phyloP scores from a whole-genome alignment of 1,284 basidiomycete species.

The Pseudozyma flocculosa region DNA sequence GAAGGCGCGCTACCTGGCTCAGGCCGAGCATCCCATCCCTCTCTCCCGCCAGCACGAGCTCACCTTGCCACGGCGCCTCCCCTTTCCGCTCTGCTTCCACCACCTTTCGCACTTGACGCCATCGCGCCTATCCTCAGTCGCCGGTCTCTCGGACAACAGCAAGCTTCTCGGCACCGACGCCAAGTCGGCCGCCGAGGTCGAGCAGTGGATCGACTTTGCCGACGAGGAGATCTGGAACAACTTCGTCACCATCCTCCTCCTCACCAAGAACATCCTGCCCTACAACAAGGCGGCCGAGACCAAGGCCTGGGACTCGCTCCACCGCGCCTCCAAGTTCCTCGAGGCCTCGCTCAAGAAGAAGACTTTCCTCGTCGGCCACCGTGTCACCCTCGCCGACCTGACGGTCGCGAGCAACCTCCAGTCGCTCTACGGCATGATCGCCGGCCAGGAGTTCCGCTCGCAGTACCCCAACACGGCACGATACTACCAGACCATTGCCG shows the following conservation, averaged over 20 bases:
- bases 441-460: conserved; percentile 47
- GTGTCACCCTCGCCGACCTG: conserved; percentile 90
- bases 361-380: conserved; percentile 91
- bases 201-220: conserved; percentile 70
- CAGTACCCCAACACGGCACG: conserved; percentile 73
- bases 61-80: too few relatives aligned
- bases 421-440: conserved; percentile 21
- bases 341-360: conserved; percentile 73
- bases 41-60: too few relatives aligned
- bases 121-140: conserved; percentile 66
- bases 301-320: conserved; percentile 61
- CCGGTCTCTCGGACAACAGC: conserved; percentile 69
- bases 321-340: conserved; percentile 67
- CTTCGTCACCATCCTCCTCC: conserved; percentile 35
- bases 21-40: not conserved
- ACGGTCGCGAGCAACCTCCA: conserved; percentile 64
- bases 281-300: conserved; percentile 64
- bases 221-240: conserved; percentile 64
- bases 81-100: too few relatives aligned
- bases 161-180: conserved; percentile 68
- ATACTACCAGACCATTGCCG: conserved; percentile 69
- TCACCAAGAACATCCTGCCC: conserved; percentile 33
- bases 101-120: not conserved
- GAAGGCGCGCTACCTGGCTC: too few relatives aligned
- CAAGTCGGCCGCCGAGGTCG: conserved; percentile 64